Evolutionary conservation across 306 rosid species (phyloP).

Genomic region (Lablab purpureus): DNA sequence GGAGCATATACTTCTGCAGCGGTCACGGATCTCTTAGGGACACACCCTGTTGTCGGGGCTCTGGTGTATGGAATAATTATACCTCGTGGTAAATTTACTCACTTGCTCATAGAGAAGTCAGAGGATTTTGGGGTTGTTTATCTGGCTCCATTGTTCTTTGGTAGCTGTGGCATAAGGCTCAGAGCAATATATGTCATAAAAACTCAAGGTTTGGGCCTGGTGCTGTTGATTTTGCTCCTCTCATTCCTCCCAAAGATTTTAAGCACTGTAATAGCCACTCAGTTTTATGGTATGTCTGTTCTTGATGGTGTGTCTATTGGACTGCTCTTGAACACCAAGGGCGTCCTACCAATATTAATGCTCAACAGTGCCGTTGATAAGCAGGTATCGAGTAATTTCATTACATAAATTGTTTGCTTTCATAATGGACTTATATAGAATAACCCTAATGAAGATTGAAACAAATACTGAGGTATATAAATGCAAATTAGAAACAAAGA

Average conservation of each 20-base stretch:
- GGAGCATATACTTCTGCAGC: slow-evolving; percentile 42
- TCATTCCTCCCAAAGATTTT: slow-evolving; percentile 47
- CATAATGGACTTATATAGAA: background rate
- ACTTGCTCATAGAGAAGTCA: slow-evolving; percentile 43
- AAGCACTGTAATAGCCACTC: slow-evolving; percentile 42
- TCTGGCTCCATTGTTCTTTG: slow-evolving; percentile 52
- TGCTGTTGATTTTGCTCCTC: slow-evolving; percentile 1
- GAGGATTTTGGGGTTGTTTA: slow-evolving; percentile 46
- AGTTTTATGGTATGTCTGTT: slow-evolving; percentile 40
- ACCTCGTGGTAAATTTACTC: slow-evolving; percentile 54
- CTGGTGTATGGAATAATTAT: slow-evolving; percentile 52
- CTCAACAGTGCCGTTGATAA: slow-evolving; percentile 50
- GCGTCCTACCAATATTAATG: slow-evolving; percentile 49
- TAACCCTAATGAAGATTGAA: background rate
- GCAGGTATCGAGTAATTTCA: slow-evolving; percentile 38
- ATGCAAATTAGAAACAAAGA: background rate
- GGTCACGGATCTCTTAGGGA: slow-evolving; percentile 53
- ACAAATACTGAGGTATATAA: background rate
- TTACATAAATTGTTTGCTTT: background rate
- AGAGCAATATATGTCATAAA: background rate
- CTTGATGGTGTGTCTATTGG: slow-evolving; percentile 54
- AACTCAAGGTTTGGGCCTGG: background rate
- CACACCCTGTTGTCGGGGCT: slow-evolving; percentile 58
- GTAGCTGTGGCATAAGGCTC: slow-evolving; percentile 44
- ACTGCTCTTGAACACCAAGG: slow-evolving; percentile 58